Conservation (phyloP, 2,329 filamentous ascomycete species). For the Alternaria angustiovoidea region DNA sequence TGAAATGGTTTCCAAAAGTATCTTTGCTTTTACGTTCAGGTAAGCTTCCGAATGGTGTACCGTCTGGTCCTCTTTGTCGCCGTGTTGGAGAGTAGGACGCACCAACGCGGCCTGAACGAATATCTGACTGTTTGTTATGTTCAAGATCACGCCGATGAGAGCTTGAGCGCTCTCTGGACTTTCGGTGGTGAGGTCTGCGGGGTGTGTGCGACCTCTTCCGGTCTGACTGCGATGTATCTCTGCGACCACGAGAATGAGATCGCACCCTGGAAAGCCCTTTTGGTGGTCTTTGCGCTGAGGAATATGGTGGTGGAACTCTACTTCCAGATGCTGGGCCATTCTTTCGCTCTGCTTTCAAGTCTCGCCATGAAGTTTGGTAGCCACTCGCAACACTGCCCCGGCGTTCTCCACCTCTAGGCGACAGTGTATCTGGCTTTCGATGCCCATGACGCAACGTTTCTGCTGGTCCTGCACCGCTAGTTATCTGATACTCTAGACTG, state of each 20-base stretch:
- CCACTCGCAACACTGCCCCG: neutral
- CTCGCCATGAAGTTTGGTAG: conserved; percentile 6
- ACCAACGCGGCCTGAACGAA: neutral
- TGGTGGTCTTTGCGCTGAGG: neutral
- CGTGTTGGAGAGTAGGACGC: conserved; percentile 4
- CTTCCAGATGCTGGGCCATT: neutral
- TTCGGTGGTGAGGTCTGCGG: neutral
- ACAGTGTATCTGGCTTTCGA: neutral
- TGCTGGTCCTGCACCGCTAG: conserved; percentile 7
- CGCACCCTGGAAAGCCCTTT: neutral
- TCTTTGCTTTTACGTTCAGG: conserved; percentile 28
- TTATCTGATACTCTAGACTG: conserved; percentile 10
- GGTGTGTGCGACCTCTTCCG: neutral
- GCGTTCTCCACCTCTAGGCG: neutral
- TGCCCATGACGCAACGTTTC: neutral
- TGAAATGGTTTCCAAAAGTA: conserved; percentile 27
- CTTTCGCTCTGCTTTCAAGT: neutral
- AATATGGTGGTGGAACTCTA: neutral
- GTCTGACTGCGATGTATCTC: neutral
- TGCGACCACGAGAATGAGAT: conserved; percentile 1
- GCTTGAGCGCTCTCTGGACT: neutral
- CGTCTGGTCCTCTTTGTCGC: conserved; percentile 21
- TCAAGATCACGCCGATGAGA: neutral
- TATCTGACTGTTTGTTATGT: neutral
- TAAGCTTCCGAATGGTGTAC: conserved; percentile 24